These are phyloP conservation scores for Ricinus communis DNA, from an alignment of 345 rosid species.

Conservation along the genomic window DNA sequence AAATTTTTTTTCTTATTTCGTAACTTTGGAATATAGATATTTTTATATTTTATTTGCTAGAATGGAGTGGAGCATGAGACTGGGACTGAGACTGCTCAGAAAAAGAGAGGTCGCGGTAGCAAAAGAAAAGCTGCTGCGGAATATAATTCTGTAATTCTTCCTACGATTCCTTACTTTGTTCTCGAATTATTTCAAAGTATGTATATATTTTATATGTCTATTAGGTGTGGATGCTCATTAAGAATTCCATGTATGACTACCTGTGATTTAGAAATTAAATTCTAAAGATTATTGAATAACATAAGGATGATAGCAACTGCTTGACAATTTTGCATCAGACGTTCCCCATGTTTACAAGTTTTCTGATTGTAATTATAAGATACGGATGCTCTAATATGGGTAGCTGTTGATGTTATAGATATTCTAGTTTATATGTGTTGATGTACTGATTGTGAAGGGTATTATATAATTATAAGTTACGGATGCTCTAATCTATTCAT, in stretches of 20 bases:
- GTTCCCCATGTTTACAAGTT: too few species aligned
- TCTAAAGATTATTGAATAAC: not conserved
- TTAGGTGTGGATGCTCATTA: not conserved
- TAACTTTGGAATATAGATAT: conserved; percentile 17
- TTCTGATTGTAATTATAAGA: too few species aligned
- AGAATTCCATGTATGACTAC: not conserved
- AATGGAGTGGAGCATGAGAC: conserved; percentile 51
- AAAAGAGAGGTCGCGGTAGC: conserved; percentile 59
- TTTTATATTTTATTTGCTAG: conserved; percentile 43
- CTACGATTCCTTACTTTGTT: conserved; percentile 8
- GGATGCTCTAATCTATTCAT: too few species aligned
- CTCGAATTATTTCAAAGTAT: not conserved
- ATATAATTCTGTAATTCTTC: conserved; percentile 55
- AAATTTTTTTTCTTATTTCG: not conserved
- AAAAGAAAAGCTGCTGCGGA: conserved; percentile 73
- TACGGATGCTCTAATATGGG: too few species aligned
- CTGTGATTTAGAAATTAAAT: not conserved
- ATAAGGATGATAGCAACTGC: not conserved
- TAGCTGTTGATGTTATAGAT: too few species aligned
- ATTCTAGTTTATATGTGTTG: too few species aligned
- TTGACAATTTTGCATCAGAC: not conserved
- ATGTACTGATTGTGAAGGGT: too few species aligned
- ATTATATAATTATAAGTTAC: too few species aligned
- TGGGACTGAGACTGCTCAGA: conserved; percentile 37
- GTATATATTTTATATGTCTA: not conserved